Evolutionary conservation across 192 early-diverging fungal species (phyloP), one percentile per base, ranked within the genome.

Genomic region (Gamsiella multidivaricata): DNA sequence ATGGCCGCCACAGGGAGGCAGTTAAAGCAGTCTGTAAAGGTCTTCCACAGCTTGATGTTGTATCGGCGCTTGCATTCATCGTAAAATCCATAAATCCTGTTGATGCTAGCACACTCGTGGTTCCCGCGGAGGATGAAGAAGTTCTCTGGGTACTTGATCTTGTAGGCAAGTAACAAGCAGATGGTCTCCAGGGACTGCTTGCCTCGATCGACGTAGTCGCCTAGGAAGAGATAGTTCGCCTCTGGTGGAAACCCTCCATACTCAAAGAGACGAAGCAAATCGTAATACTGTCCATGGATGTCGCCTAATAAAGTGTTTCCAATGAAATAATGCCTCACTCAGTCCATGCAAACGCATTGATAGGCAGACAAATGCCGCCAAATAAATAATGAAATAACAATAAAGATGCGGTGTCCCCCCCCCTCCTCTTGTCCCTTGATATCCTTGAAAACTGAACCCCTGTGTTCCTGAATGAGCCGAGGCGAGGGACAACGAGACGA

Each of bases 131-230:
- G 86, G 75, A 98, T 95, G 85, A 98, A 98, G 80, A 98, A 98
- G 89, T 98, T 98, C 73, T 97, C 96, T 6, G 96, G 97, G 80
- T 95, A 98, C 90, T 98, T 98, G 89, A 98, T 97, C 80, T 98
- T 98, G 90, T 98, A 98, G 31, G 96, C 95, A 33, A 98, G 85
- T 60, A 98, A 85, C 57, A 98, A 83, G 62, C 95, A 97, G 82
- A 98, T 98, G n/a, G 96, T 98, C 80, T 98, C 96, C 39, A 98
- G 81, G 15, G 93, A 96, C 81, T 98, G 96, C 81, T 98, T 98
- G 52, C 96, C 96, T 61, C 96, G 88, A 82, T 98, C 96, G 47
- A 98, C 96, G 80, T 98, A 98, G 79, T 98, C 96, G 58, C 96
- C 96, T 76, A 97, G 83, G 80, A 97, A 98, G 52, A 98, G 89